These are phyloP conservation scores for Penicillium sumatraense DNA, from an alignment of 2,329 filamentous ascomycete genomes.

Conservation along the genomic window DNA sequence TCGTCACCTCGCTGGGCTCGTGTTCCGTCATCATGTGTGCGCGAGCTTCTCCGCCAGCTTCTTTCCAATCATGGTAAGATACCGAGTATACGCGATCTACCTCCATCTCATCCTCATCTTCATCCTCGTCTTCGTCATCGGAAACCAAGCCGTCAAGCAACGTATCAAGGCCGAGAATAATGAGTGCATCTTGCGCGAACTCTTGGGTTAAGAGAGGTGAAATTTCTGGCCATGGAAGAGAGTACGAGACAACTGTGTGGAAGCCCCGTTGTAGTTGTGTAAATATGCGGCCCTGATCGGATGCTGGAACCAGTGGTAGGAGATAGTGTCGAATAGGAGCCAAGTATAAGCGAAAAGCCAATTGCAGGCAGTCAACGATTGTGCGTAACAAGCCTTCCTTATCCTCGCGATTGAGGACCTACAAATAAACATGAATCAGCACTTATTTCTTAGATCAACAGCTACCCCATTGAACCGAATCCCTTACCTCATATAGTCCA, in stretches of 20 bases:
- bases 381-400: slow-evolving; percentile 33
- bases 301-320: slow-evolving; percentile 30
- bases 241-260: slow-evolving; percentile 54
- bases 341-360: slow-evolving; percentile 44
- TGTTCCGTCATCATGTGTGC: slow-evolving; percentile 39
- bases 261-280: slow-evolving; percentile 48
- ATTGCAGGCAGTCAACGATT: slow-evolving; percentile 40
- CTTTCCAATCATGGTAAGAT: slow-evolving; percentile 44
- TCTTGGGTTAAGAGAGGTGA: slow-evolving; percentile 50
- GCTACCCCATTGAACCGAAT: too few relatives aligned
- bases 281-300: slow-evolving; percentile 35
- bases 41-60: slow-evolving; percentile 32
- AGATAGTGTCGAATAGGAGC: slow-evolving; percentile 41
- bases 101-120: slow-evolving; percentile 40
- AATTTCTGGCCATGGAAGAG: slow-evolving; percentile 47
- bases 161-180: slow-evolving; percentile 47
- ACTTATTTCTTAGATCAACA: background rate
- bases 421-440: slow-evolving; percentile 7
- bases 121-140: slow-evolving; percentile 22
- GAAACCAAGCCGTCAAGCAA: slow-evolving; percentile 27
- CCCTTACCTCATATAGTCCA: slow-evolving; percentile 38
- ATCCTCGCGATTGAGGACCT: slow-evolving; percentile 32
- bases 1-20: slow-evolving; percentile 32
- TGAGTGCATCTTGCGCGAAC: slow-evolving; percentile 49
- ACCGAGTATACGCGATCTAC: slow-evolving; percentile 41